Base-by-base conservation (phyloP, 2,329 filamentous ascomycete genomes). In the Fusarium longipes region DNA sequence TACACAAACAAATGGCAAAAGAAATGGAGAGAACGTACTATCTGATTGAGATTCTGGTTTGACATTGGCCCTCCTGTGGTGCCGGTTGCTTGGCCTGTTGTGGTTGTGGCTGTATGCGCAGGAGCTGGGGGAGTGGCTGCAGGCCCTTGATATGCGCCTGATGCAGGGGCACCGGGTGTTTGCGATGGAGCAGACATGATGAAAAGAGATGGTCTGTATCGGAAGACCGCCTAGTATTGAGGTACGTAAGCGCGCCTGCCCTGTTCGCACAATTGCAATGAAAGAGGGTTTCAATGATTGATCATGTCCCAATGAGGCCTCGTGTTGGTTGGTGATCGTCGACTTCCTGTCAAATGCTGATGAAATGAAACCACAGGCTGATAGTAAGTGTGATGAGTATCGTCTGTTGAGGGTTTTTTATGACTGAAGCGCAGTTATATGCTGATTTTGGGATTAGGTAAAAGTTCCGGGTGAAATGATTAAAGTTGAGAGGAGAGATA, bases 21-120 rank as follows among this genome's bases (percentile, higher is more conserved):
- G 30, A 52, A 32, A 49, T 15, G 14, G 5, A 43, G 83, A 14
- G 14, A 29, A 82, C 94, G 86, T 86, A 97, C 95, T 79, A 98
- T 98, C 72, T 97, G 93, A 74, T 98, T 98, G 2, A 97, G 80
- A 75, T 97, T 97, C 74, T 96, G 93, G 66, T 95, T 93, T 3
- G 91, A 93, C 80, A 93, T 89, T 11, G 81, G 77, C 20, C 72
- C 73, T 45, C 72, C 73, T 8, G 79, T 73, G 3, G 80, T 65
- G 30, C 77, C 62, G 3, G 80, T 65, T 7, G 79, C 68, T 18
- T 81, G 74, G 9, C 72, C 70, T 25, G 76, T 68, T 32, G 64
- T 48, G 24, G 63, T 63, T 20, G 59, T 27, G 27, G 71, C 56
- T 44, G 74, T 67, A 22, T 72, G 67, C 47, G 71, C 62, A 6